phyloP scores from a whole-genome alignment of 2,329 filamentous ascomycete genomes.

The Phoma herbarum region DNA sequence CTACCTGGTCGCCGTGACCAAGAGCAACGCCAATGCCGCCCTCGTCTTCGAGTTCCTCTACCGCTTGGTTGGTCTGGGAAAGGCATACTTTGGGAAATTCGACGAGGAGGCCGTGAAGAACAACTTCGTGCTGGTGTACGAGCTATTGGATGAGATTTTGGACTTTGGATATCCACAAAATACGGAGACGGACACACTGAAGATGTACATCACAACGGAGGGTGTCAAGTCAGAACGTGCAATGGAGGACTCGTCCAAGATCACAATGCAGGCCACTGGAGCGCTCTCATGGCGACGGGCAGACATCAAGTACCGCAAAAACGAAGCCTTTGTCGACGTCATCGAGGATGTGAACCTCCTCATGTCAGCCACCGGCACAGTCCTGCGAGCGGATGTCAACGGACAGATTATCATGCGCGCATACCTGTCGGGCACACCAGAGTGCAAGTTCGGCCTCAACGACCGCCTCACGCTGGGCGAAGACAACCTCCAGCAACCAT shows the following conservation, averaged over 20 bases:
- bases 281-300: conserved; percentile 96
- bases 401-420: conserved; percentile 99
- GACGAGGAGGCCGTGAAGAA: conserved; percentile 99
- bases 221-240: conserved; percentile 91
- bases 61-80: conserved; percentile 85
- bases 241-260: conserved; percentile 93
- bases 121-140: conserved; percentile 98
- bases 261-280: conserved; percentile 98
- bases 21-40: conserved; percentile 98
- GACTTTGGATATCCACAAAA: conserved; percentile 99
- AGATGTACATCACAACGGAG: conserved; percentile 99
- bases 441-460: conserved; percentile 99
- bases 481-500: conserved; percentile 66
- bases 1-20: conserved; percentile 95
- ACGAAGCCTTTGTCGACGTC: conserved; percentile 98
- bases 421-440: conserved; percentile 93
- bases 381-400: conserved; percentile 93
- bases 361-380: conserved; percentile 97
- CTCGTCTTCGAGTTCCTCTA: conserved; percentile 98
- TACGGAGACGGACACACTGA: conserved; percentile 96
- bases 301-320: conserved; percentile 99
- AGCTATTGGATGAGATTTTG: conserved; percentile 96
- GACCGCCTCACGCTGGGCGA: conserved; percentile 89
- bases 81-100: conserved; percentile 98
- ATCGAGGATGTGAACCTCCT: conserved; percentile 99